These are phyloP conservation scores for Pichia sorboxylosa DNA, from an alignment of 1,139 yeast genomes.

Conservation along the genomic window DNA sequence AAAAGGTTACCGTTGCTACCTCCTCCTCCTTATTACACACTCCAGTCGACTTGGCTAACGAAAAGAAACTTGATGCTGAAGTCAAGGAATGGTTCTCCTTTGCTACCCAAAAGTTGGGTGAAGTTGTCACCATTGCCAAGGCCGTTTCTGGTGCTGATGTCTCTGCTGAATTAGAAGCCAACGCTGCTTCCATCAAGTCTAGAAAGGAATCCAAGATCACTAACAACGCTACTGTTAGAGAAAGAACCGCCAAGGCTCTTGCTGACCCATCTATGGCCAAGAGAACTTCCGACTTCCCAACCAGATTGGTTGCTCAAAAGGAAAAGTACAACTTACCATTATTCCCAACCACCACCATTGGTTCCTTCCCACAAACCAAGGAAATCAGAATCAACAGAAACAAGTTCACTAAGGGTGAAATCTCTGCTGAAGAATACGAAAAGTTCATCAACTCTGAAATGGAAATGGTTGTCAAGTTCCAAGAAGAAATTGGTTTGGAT, in stretches of 20 bases:
- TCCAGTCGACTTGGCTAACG: constrained; percentile 90
- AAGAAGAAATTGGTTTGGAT: constrained; percentile 96
- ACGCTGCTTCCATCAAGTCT: constrained; percentile 76
- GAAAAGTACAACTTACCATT: constrained; percentile 82
- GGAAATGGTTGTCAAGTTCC: constrained; percentile 92
- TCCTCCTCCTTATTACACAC: constrained; percentile 89
- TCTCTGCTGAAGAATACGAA: constrained; percentile 90
- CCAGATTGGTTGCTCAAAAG: constrained; percentile 82
- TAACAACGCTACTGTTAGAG: constrained; percentile 82
- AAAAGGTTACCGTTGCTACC: constrained; percentile 85
- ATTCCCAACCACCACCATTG: constrained; percentile 99
- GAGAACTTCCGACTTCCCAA: constrained; percentile 79
- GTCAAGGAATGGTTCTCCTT: constrained; percentile 97
- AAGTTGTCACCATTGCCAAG: constrained; percentile 86
- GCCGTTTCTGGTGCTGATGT: constrained; percentile 75
- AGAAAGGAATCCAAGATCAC: constrained; percentile 83
- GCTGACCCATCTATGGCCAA: constrained; percentile 60
- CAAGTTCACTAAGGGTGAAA: constrained; percentile 94
- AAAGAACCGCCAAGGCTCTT: constrained; percentile 65
- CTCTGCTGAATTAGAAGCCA: constrained; percentile 58
- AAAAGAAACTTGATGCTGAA: constrained; percentile 79
- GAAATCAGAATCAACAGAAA: constrained; percentile 97
- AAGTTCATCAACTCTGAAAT: constrained; percentile 94
- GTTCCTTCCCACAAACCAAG: constrained; percentile 99
- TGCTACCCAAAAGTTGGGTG: constrained; percentile 90